Base-by-base conservation (phyloP, 2,329 filamentous ascomycete genomes). In the Scedosporium minutisporum region DNA sequence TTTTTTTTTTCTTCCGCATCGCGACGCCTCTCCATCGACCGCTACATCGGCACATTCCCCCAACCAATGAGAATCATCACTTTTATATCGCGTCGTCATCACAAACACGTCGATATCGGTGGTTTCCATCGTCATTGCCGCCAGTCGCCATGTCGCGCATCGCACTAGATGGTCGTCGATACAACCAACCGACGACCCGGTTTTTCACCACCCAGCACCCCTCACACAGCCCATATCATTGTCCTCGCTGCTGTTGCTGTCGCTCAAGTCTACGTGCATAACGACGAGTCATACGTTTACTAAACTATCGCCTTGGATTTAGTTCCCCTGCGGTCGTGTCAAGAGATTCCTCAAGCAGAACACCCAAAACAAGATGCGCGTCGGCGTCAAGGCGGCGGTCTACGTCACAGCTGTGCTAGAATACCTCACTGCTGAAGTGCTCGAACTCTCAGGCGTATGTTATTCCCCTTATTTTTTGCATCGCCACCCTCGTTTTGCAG, bases 331-430 rank as follows among this genome's bases (percentile, higher is more conserved):
- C n/a, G n/a, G n/a, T n/a, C n/a, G n/a, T n/a, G n/a, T n/a, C n/a
- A n/a, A n/a, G n/a, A n/a, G n/a, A n/a, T n/a, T n/a, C n/a, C n/a
- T n/a, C n/a, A n/a, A n/a, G n/a, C n/a, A n/a, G n/a, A n/a, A n/a
- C n/a, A n/a, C n/a, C n/a, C n/a, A n/a, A n/a, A n/a, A n/a, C n/a
- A n/a, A n/a, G n/a, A n/a, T n/a, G n/a, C n/a, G 95, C 78, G 96
- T 99, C 68, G 95, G 95, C 71, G 95, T 93, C 73, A 97, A 97
- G 83, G 95, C 95, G 67, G 93, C 95, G 68, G 95, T 99, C 71
- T 99, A 99, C 75, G 91, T 97, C 66, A 97, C 95, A 59, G 95
- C 95, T 51, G 95, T 99, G 63, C 89, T 99, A 67, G 95, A 99
- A 81, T 99, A 99, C 76, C 82, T 99, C 69, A 97, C 95, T 65